Evolutionary conservation across 495 filamentous ascomycete species (phyloP).

Genomic region (Geopyxis carbonaria): DNA sequence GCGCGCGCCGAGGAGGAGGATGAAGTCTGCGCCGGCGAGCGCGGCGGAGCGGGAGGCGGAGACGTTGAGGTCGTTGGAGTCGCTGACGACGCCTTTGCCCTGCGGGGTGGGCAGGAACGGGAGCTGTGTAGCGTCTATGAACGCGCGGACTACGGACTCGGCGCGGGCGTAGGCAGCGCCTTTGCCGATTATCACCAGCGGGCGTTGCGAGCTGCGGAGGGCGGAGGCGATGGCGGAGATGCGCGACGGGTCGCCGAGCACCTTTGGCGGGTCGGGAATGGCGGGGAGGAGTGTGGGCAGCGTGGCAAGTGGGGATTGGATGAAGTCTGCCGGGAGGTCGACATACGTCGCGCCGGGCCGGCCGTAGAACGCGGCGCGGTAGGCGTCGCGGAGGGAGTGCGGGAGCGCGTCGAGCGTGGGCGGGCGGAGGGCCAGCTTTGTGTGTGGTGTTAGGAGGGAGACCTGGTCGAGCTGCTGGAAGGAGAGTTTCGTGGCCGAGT

Average conservation of each 20-base stretch:
- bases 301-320: slow-evolving; percentile 24
- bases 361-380: slow-evolving; percentile 40
- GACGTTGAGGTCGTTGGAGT: slow-evolving; percentile 38
- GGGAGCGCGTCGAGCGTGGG: slow-evolving; percentile 35
- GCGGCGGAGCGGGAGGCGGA: slow-evolving; percentile 43
- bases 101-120: slow-evolving; percentile 49
- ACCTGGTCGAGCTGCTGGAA: slow-evolving; percentile 49
- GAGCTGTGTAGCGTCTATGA: slow-evolving; percentile 37
- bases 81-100: slow-evolving; percentile 45
- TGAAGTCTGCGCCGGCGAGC: slow-evolving; percentile 40
- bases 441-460: slow-evolving; percentile 39
- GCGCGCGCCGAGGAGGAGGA: slow-evolving; percentile 42
- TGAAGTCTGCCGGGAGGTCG: slow-evolving; percentile 46
- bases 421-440: slow-evolving; percentile 39
- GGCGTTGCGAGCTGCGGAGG: slow-evolving; percentile 35
- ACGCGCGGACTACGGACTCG: slow-evolving; percentile 30
- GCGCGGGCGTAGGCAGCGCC: slow-evolving; percentile 43
- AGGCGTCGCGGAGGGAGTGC: slow-evolving; percentile 36
- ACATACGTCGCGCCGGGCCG: slow-evolving; percentile 42
- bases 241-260: slow-evolving; percentile 29
- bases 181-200: slow-evolving; percentile 44
- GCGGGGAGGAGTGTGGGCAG: too few relatives aligned
- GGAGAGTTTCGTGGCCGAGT: slow-evolving; percentile 37
- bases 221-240: slow-evolving; percentile 33
- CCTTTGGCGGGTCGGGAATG: slow-evolving; percentile 30